Conservation (phyloP, 2,329 filamentous ascomycete genomes). For the Lasiodiplodia theobromae region DNA sequence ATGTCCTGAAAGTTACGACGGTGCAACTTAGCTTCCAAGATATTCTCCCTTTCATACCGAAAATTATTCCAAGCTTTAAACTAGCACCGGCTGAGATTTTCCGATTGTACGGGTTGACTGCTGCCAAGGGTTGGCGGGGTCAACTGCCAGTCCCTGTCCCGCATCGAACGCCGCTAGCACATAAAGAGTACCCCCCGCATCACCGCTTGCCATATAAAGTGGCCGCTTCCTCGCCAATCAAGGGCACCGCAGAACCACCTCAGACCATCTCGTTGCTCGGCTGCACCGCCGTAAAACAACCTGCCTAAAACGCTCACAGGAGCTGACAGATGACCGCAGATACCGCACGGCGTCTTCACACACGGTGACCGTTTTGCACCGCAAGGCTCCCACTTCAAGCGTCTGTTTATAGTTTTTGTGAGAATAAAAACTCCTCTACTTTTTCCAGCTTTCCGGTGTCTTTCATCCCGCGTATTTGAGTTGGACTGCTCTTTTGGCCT, state of each 20-base stretch:
- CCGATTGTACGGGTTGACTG: background rate
- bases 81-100: no score
- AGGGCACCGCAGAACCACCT: background rate
- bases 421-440: background rate
- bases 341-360: background rate
- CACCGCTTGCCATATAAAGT: constrained; percentile 14
- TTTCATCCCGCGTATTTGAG: background rate
- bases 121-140: background rate
- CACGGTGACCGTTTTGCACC: background rate
- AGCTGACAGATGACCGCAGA: background rate
- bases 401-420: background rate
- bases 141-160: background rate
- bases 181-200: background rate
- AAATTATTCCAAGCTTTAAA: no score
- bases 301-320: background rate
- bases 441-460: background rate
- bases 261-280: background rate
- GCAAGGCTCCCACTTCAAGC: background rate
- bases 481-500: background rate
- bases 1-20: no score
- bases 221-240: constrained; percentile 11
- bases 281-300: background rate
- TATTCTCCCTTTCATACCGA: no score
- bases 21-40: no score
- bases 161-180: constrained; percentile 1